Evolutionary conservation across 495 filamentous ascomycete genomes (phyloP).

Genomic region (Penicilliopsis zonata): DNA sequence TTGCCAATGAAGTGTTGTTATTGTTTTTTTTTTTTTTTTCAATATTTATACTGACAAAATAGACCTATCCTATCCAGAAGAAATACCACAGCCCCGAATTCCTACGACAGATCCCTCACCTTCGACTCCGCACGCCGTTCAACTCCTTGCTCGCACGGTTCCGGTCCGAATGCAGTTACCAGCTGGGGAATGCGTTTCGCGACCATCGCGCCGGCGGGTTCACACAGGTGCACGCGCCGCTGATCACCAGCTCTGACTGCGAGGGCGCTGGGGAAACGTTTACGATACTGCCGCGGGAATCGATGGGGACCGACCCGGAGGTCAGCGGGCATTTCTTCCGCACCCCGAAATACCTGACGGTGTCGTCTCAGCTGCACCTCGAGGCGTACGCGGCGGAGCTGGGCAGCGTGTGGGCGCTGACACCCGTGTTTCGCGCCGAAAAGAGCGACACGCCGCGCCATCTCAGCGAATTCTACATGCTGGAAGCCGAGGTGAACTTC

Average conservation of each 20-base stretch:
- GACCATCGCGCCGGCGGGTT: slow-evolving; percentile 45
- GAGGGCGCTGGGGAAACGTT: slow-evolving; percentile 98
- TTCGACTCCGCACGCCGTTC: slow-evolving; percentile 72
- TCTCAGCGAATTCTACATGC: slow-evolving; percentile 97
- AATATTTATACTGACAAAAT: slow-evolving; percentile 1
- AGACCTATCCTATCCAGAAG: slow-evolving; percentile 88
- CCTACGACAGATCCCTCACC: slow-evolving; percentile 78
- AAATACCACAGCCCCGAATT: slow-evolving; percentile 87
- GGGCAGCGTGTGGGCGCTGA: slow-evolving; percentile 85
- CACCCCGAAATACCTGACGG: slow-evolving; percentile 87
- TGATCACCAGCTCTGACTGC: slow-evolving; percentile 95
- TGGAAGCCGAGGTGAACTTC: slow-evolving; percentile 82
- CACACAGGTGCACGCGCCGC: slow-evolving; percentile 79
- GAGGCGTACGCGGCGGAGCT: slow-evolving; percentile 85
- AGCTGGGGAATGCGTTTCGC: slow-evolving; percentile 61
- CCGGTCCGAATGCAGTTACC: slow-evolving; percentile 75
- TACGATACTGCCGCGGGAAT: slow-evolving; percentile 41
- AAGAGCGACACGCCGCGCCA: slow-evolving; percentile 90
- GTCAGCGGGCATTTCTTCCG: slow-evolving; percentile 55
- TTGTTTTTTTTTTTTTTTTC: slow-evolving; percentile 27
- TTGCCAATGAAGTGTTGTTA: too few relatives aligned
- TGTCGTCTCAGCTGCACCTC: slow-evolving; percentile 88
- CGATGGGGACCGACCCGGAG: slow-evolving; percentile 18
- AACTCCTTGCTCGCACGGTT: slow-evolving; percentile 72
- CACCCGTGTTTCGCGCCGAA: slow-evolving; percentile 89